Base-by-base conservation (phyloP, 73 alveolate genomes). In the Uronychia binucleata region DNA sequence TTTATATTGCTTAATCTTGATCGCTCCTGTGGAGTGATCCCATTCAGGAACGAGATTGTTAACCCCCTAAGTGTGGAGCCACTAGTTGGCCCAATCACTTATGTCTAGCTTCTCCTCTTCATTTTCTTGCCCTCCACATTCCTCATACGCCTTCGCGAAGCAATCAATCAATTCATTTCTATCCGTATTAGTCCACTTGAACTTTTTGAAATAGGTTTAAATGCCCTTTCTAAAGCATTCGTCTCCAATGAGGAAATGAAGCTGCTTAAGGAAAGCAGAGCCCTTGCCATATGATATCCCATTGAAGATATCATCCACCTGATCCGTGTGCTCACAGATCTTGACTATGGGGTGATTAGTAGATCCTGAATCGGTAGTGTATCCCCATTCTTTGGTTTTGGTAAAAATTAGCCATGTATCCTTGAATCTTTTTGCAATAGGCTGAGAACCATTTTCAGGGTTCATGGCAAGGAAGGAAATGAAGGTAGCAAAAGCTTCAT, bases 271-370 rank as follows among this genome's bases (percentile, higher is more conserved):
- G 59, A 97, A 90, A 29, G 99, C 90, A 75, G 99, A 97, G 1
- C 99, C 99, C 87, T 98, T 98, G 25, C 98, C 98, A 91, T 98
- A 98, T 31, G 99, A 93, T 46, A 98, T 97, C 27, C 98, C 98
- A 92, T 98, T 99, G 88, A 98, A 96, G 77, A 96, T 90, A 78
- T 93, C 89, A 77, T 95, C 99, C 31, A 98, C 96, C 27, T 82
- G 86, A 84, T 91, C 97, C 33, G 98, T 91, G 83, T 82, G 89
- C 0, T 78, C 34, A 14, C 75, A 82, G 11, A 31, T 57, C 29
- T 60, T 82, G 14, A 78, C 30, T 30, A 98, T 98, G 0, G 99
- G 99, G 90, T 98, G 99, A 27, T 99, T 97, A 8, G 99, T 95
- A 0, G 96, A 80, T 57, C 92, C 93, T 75, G 86, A 91, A 82